Conservation (phyloP, 2,329 filamentous ascomycete species). For the Xylariaceae sp. region DNA sequence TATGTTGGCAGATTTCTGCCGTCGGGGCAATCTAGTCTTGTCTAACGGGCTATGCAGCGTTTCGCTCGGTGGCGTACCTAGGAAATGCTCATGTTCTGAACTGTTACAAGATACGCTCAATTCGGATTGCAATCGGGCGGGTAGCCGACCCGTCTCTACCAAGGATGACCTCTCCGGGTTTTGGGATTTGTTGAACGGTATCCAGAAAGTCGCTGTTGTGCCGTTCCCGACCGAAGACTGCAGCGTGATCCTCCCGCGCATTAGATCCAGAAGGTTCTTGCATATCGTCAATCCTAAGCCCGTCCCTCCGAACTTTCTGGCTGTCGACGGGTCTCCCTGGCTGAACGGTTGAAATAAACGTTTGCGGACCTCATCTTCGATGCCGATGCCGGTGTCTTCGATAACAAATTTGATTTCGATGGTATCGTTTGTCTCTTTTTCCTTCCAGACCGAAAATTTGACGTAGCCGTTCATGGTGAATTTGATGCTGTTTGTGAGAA, state of each 20-base stretch:
- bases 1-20: slow-evolving; percentile 40
- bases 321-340: slow-evolving; percentile 80
- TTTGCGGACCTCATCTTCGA: slow-evolving; percentile 74
- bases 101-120: slow-evolving; percentile 68
- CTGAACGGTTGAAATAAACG: slow-evolving; percentile 79
- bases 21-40: slow-evolving; percentile 29
- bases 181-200: slow-evolving; percentile 74
- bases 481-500: slow-evolving; percentile 77
- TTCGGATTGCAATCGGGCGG: slow-evolving; percentile 67
- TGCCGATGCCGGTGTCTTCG: slow-evolving; percentile 80
- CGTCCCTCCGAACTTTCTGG: slow-evolving; percentile 76
- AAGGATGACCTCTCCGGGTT: slow-evolving; percentile 51
- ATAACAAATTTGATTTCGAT: slow-evolving; percentile 73
- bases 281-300: slow-evolving; percentile 78
- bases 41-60: slow-evolving; percentile 28
- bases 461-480: slow-evolving; percentile 72
- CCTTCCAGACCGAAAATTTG: slow-evolving; percentile 65
- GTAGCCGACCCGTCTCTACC: slow-evolving; percentile 65
- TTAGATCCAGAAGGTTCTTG: slow-evolving; percentile 78
- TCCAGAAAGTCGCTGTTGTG: slow-evolving; percentile 75
- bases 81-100: slow-evolving; percentile 61
- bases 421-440: slow-evolving; percentile 64
- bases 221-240: slow-evolving; percentile 68
- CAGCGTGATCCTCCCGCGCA: slow-evolving; percentile 74
- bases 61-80: slow-evolving; percentile 47